phyloP scores from a whole-genome alignment of 208 protist genomes.

The Acanthamoeba castellanii region DNA sequence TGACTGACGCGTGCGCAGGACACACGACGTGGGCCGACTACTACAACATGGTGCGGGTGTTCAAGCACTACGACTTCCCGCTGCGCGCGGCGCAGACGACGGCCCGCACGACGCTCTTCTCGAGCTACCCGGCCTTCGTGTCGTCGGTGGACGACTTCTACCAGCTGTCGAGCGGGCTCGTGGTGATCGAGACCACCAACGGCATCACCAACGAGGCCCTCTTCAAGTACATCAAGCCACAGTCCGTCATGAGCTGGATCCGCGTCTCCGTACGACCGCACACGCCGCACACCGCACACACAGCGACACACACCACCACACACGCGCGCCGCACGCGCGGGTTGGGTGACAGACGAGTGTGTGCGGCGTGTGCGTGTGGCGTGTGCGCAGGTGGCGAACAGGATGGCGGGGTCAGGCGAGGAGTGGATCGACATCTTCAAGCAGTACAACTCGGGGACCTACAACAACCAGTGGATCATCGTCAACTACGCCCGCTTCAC shows the following conservation, averaged over 20 bases:
- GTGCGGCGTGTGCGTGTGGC: neutral
- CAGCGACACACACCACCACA: neutral
- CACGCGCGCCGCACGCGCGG: no score
- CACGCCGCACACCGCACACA: neutral
- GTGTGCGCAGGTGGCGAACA: constrained; percentile 22
- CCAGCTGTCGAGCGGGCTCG: constrained; percentile 88
- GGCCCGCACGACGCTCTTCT: constrained; percentile 85
- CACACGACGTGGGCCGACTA: constrained; percentile 81
- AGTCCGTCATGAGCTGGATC: constrained; percentile 88
- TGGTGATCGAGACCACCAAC: constrained; percentile 90
- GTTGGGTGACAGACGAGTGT: neutral
- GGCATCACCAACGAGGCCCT: constrained; percentile 85
- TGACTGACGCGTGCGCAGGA: neutral
- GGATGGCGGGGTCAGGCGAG: constrained; percentile 63
- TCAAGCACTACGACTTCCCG: constrained; percentile 87
- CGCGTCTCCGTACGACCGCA: constrained; percentile 82
- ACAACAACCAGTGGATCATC: constrained; percentile 95
- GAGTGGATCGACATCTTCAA: constrained; percentile 90
- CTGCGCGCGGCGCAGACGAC: constrained; percentile 28
- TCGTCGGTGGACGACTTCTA: constrained; percentile 94
- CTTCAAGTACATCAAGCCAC: constrained; percentile 78
- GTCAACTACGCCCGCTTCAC: constrained; percentile 90
- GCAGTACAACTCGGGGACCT: constrained; percentile 93
- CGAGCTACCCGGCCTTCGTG: constrained; percentile 90
- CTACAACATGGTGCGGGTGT: constrained; percentile 87